Evolutionary conservation across 306 rosid genomes (phyloP).

Genomic region (Begonia fuchsioides): DNA sequence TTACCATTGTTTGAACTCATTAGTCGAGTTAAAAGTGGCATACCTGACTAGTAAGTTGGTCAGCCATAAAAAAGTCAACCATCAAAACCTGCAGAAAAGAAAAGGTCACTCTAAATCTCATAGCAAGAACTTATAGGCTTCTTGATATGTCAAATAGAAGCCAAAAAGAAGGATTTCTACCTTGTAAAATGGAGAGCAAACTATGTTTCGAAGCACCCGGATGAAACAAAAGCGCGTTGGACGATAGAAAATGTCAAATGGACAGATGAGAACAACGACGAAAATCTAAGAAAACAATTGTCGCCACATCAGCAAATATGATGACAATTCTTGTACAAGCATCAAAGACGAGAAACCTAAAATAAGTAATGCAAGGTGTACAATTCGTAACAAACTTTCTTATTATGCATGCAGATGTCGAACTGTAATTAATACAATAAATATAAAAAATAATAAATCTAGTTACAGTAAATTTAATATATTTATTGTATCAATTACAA

Average conservation of each 20-base stretch:
- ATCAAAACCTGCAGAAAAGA: slow-evolving; percentile 50
- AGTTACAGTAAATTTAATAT: too few species aligned
- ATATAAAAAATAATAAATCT: too few species aligned
- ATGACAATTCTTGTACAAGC: too few species aligned
- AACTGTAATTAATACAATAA: too few species aligned
- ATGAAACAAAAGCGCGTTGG: slow-evolving; percentile 75
- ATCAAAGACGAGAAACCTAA: too few species aligned
- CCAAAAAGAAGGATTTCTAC: slow-evolving; percentile 13
- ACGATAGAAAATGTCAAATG: slow-evolving; percentile 67
- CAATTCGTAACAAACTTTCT: too few species aligned
- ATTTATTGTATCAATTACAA: too few species aligned
- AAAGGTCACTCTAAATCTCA: neutral
- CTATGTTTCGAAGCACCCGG: slow-evolving; percentile 58
- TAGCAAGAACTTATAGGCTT: neutral
- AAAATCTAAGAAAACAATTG: slow-evolving; percentile 18
- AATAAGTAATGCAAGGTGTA: too few species aligned
- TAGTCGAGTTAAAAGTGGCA: neutral
- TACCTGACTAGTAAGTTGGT: slow-evolving; percentile 97
- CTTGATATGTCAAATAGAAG: neutral
- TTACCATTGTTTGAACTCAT: too few species aligned
- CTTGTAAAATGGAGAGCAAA: slow-evolving; percentile 75
- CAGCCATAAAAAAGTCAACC: slow-evolving; percentile 93
- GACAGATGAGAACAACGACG: slow-evolving; percentile 49
- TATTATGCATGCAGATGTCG: too few species aligned
- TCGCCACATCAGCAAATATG: too few species aligned